A percentile compares a stretch with the other conserved stretches of the same genome.
These are phyloP conservation scores for Calocera viscosa DNA, from an alignment of 768 basidiomycete species.

Conservation along the genomic window DNA sequence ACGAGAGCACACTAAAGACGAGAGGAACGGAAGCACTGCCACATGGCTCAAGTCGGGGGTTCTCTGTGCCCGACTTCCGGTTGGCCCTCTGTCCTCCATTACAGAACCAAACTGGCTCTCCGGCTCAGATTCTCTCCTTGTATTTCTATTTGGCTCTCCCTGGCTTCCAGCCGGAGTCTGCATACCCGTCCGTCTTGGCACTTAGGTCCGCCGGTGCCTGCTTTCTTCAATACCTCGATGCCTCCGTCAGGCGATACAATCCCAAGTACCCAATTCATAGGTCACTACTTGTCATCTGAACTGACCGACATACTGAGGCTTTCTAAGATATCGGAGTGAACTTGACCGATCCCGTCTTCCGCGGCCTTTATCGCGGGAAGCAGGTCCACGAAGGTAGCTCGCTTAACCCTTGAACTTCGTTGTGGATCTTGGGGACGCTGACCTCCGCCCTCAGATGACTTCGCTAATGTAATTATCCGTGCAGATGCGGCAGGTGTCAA, in stretches of 20 bases:
- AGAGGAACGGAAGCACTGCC: no score
- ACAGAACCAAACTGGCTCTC: no score
- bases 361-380: conserved; percentile 29
- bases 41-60: no score
- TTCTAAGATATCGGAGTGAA: conserved; percentile 33
- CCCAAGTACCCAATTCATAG: background rate
- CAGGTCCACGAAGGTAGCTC: conserved; percentile 27
- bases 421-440: background rate
- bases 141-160: no score
- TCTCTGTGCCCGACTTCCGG: no score
- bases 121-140: no score
- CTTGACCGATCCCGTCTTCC: conserved; percentile 32
- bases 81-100: no score
- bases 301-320: background rate
- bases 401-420: background rate
- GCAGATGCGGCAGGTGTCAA: conserved; percentile 48
- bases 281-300: background rate
- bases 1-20: no score
- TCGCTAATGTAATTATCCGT: conserved; percentile 45
- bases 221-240: background rate
- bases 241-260: background rate
- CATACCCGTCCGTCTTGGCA: background rate
- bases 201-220: background rate
- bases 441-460: conserved; percentile 39
- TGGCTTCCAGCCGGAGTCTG: no score